Conservation (phyloP, 163 green algal species). For the Prototheca wickerhamii region DNA sequence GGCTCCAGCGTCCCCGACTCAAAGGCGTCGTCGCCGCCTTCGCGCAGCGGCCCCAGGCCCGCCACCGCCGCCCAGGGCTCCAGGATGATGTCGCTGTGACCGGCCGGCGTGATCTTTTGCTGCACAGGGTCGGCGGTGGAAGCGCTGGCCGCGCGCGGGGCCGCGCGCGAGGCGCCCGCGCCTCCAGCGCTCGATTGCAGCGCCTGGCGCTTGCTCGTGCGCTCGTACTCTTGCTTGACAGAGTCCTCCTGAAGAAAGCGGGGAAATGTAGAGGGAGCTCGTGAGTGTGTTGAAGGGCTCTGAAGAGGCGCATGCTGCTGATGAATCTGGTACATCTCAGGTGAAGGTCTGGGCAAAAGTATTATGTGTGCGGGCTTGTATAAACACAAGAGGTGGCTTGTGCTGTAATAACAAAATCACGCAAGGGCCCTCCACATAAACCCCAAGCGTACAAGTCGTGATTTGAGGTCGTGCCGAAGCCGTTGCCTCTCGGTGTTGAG, state of each 20-base stretch:
- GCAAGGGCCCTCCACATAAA: too few relatives aligned
- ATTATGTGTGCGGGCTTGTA: too few relatives aligned
- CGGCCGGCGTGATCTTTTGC: slow-evolving; percentile 44
- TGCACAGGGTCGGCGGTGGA: slow-evolving; percentile 30
- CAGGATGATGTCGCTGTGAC: background rate
- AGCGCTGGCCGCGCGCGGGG: too few relatives aligned
- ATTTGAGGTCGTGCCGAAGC: background rate
- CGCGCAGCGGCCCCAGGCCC: slow-evolving; percentile 4
- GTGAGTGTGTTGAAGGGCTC: too few relatives aligned
- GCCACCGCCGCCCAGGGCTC: slow-evolving; percentile 20
- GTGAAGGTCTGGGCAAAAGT: background rate
- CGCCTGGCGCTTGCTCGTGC: too few relatives aligned
- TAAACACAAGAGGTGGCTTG: too few relatives aligned
- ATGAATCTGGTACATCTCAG: background rate
- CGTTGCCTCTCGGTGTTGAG: slow-evolving; percentile 22
- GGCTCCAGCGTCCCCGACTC: background rate
- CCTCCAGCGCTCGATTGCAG: too few relatives aligned
- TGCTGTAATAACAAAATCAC: too few relatives aligned
- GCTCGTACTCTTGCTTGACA: background rate
- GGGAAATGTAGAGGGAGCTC: too few relatives aligned
- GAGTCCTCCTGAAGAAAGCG: background rate
- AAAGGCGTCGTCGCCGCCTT: background rate
- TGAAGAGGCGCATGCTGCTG: too few relatives aligned
- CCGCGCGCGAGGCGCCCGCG: too few relatives aligned
- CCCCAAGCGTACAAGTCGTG: too few relatives aligned